phyloP scores from a whole-genome alignment of 2,329 filamentous ascomycete species.

The Pestalotiopsis sp. region DNA sequence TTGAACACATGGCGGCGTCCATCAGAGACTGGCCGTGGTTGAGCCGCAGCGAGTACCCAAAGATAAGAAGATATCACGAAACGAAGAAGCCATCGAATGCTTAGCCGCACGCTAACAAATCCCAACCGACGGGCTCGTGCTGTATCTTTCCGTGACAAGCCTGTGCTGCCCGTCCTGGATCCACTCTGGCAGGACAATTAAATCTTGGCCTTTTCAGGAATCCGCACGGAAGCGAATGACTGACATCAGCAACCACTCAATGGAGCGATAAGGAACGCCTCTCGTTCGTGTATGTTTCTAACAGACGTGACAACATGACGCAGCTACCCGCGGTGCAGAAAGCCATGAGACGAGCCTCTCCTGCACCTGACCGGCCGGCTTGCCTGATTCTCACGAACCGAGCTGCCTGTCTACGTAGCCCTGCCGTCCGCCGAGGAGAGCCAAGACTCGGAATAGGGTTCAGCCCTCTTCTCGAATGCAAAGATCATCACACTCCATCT shows the following conservation, averaged over 20 bases:
- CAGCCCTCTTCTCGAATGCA: not conserved
- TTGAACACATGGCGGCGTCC: not conserved
- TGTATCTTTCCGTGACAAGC: constrained; percentile 14
- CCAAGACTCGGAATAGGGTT: not conserved
- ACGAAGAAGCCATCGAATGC: not conserved
- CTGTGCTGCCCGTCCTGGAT: not conserved
- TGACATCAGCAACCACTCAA: not conserved
- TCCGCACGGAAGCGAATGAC: not conserved
- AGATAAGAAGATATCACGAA: constrained; percentile 10
- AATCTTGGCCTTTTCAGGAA: not conserved
- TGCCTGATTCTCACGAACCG: not conserved
- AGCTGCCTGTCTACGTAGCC: not conserved
- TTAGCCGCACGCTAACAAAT: not conserved
- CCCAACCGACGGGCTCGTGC: constrained; percentile 4
- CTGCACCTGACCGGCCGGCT: not conserved
- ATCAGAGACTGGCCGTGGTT: constrained; percentile 1
- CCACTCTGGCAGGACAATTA: not conserved
- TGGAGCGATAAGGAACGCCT: not conserved
- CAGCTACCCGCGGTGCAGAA: not conserved
- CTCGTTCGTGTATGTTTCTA: not conserved
- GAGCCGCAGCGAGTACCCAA: constrained; percentile 1
- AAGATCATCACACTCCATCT: not conserved
- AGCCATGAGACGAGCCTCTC: not conserved
- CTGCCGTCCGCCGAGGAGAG: not conserved
- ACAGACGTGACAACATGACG: not conserved